Base-by-base conservation (phyloP, 768 basidiomycete species). In the Collybia mongolica region DNA sequence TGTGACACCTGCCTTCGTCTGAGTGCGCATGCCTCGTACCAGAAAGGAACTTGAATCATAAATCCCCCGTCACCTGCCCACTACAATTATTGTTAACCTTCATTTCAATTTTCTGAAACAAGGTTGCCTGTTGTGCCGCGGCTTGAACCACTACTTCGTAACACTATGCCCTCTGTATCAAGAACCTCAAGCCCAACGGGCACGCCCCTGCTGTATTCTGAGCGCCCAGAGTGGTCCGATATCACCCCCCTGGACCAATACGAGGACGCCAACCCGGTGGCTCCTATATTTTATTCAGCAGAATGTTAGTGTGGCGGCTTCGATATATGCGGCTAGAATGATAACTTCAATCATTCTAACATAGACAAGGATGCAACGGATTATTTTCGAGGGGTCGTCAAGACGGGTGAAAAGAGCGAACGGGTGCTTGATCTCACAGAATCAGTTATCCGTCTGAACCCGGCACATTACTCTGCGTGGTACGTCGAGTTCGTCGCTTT, bases 381-480 rank as follows among this genome's bases (percentile, higher is more conserved):
- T 60, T 94, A 94, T 68, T 94, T 98, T 63, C 86, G 96, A 45
- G 93, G 84, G 0, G 77, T 98, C 52, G 80, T 90, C 38, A 83
- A 84, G 60, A 70, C 72, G 0, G 82, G 82, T 3, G 96, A 98
- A 73, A 83, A 84, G 71, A 93, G 86, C 54, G 69, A 76, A 17
- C 77, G 96, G 29, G 93, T 88, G 9, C 80, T 99, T 46, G 80
- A 88, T 58, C 76, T 99, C 24, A 99, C 97, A 0, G 91, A 96
- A 67, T 75, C 73, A 35, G 83, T 98, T 59, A 96, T 99, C 55
- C 79, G 87, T 22, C 73, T 88, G 68, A 99, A 99, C 65, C 95
- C 97, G 5, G 93, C 92, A 1, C 97, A 98, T 64, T 99, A 98
- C 63, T 89, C 94, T 44, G 93, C 95, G 57, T 99, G 97, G 96